These are phyloP conservation scores for Sugiyamaella paludigena DNA, from an alignment of 1,139 yeast genomes.

Conservation along the genomic window DNA sequence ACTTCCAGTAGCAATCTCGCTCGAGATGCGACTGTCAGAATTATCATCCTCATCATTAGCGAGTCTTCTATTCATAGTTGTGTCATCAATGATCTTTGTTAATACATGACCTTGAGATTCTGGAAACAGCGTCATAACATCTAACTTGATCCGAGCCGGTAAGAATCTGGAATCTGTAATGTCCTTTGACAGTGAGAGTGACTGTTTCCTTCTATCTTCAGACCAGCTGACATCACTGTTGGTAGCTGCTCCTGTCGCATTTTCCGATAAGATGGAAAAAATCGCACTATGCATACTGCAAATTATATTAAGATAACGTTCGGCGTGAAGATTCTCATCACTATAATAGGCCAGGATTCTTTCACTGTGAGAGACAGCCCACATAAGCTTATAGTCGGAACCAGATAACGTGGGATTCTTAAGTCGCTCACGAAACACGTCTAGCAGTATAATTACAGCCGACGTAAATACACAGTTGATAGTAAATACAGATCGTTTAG, in stretches of 20 bases:
- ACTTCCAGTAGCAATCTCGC: too few relatives aligned
- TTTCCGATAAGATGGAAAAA: not conserved
- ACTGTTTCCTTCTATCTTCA: not conserved
- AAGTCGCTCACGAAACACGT: not conserved
- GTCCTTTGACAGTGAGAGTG: not conserved
- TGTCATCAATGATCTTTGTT: too few relatives aligned
- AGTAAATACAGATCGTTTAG: not conserved
- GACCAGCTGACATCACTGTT: not conserved
- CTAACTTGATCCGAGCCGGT: not conserved
- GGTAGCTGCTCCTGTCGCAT: not conserved
- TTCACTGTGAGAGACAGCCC: constrained; percentile 1
- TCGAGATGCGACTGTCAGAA: too few relatives aligned
- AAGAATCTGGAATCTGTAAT: too few relatives aligned
- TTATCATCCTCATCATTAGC: too few relatives aligned
- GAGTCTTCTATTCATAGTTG: too few relatives aligned
- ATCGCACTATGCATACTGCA: not conserved
- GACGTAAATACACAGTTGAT: constrained; percentile 1
- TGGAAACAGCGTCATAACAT: too few relatives aligned
- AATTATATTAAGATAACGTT: not conserved
- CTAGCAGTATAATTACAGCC: not conserved
- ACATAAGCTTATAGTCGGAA: not conserved
- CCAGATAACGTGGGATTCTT: not conserved
- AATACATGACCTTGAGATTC: too few relatives aligned
- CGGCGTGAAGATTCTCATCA: not conserved
- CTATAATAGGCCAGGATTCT: not conserved